These are phyloP conservation scores for Lojkania enalia DNA, from an alignment of 2,329 filamentous ascomycete genomes.

Conservation along the genomic window DNA sequence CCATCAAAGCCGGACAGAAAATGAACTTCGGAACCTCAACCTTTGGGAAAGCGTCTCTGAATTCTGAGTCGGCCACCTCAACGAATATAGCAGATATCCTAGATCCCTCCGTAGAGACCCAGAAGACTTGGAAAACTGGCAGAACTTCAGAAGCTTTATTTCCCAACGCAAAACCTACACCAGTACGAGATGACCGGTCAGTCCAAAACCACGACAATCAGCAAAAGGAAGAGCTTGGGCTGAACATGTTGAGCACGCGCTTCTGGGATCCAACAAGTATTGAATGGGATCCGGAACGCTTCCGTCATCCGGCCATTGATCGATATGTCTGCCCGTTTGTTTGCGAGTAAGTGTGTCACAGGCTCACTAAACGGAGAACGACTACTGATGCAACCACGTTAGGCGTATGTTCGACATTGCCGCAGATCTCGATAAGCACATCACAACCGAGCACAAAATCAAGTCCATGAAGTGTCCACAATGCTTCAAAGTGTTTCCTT, in stretches of 20 bases:
- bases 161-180: slow-evolving; percentile 36
- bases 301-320: slow-evolving; percentile 49
- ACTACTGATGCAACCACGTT: neutral
- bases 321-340: slow-evolving; percentile 60
- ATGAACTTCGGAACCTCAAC: too few relatives aligned
- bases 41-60: slow-evolving; percentile 23
- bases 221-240: slow-evolving; percentile 30
- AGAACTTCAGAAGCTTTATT: slow-evolving; percentile 32
- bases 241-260: slow-evolving; percentile 45
- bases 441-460: slow-evolving; percentile 42
- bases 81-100: slow-evolving; percentile 10
- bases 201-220: slow-evolving; percentile 31
- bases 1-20: too few relatives aligned
- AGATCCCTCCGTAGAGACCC: too few relatives aligned
- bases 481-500: slow-evolving; percentile 49
- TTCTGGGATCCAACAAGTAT: slow-evolving; percentile 56
- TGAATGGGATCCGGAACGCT: slow-evolving; percentile 54
- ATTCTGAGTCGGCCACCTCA: slow-evolving; percentile 15
- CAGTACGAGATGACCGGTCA: slow-evolving; percentile 32
- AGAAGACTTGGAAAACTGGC: neutral
- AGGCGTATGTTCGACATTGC: slow-evolving; percentile 32
- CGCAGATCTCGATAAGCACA: slow-evolving; percentile 41
- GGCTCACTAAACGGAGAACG: too few relatives aligned
- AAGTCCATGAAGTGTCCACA: slow-evolving; percentile 42
- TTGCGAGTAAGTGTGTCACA: slow-evolving; percentile 54